These are phyloP conservation scores for Coix lacrymajobi DNA, from an alignment of 176 grass and related monocot genomes.

Conservation along the genomic window DNA sequence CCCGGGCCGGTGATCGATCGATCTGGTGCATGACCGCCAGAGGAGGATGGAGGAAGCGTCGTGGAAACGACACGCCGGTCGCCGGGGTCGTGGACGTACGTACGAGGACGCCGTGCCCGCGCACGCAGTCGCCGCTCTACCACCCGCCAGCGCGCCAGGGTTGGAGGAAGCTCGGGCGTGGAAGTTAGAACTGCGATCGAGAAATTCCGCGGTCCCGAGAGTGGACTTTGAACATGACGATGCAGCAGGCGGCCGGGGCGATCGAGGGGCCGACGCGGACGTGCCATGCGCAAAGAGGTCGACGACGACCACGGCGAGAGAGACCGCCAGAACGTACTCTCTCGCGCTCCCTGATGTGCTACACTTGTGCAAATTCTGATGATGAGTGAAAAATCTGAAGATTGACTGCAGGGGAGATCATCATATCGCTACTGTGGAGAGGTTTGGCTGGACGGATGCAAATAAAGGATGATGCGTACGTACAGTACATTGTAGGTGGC, in stretches of 20 bases:
- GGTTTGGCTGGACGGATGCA: background rate
- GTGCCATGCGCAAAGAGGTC: background rate
- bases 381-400: background rate
- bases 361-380: background rate
- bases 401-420: background rate
- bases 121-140: background rate
- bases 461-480: background rate
- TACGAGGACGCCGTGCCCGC: slow-evolving; percentile 8
- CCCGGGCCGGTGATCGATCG: background rate
- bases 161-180: background rate
- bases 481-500: background rate
- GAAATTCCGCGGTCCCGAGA: background rate
- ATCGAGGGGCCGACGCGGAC: background rate
- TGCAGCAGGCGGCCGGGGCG: too few species aligned
- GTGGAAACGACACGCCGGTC: slow-evolving; percentile 22
- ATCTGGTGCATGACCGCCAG: background rate
- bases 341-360: background rate
- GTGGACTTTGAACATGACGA: slow-evolving; percentile 14
- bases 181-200: slow-evolving; percentile 10
- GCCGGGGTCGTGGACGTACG: background rate
- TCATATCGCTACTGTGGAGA: background rate
- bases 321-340: background rate
- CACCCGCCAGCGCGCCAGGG: background rate
- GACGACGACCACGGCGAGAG: background rate
- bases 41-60: slow-evolving; percentile 7